Evolutionary conservation across 805 yeast genomes (phyloP), one percentile per base, ranked within the genome.

Genomic region (Sugiyamaella qingdaonensis): DNA sequence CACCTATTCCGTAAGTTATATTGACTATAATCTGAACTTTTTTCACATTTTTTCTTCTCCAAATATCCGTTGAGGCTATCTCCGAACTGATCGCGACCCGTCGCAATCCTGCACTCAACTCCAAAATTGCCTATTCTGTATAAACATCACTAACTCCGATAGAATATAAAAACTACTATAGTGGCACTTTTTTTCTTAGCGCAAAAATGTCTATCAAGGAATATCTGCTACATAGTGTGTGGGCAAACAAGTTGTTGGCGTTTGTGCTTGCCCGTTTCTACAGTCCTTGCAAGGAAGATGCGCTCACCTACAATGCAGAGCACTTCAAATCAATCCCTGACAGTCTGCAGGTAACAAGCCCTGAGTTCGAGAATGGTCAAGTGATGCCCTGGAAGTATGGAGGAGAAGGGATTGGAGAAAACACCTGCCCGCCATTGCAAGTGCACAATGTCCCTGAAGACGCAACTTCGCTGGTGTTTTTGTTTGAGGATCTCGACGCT

Each of bases 401-500:
- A 10, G 57, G 59, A 1, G 42, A 24, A 14, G 42, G 48, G 10
- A 55, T 54, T 10, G 62, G 58, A 9, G 55, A 54, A 11, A 39
- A 55, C 11, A 48, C 31, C 4, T 47, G 51, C 10, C 62, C 62
- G 2, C 52, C 53, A 3, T 39, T 57, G 14, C 32, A 46, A 11
- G 46, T 58, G 9, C 42, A 48, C 13, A 46, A 48, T 27, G 34
- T 57, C 10, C 62, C 62, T 21, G 42, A 18, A 2, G 52, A 33
- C 2, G 48, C 61, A 14, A 32, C 47, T 13, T 42, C 49, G 9
- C 33, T 58, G 19, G 49, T 54, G 8, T 19, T 58, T 18, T 41
- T 57, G 11, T 32, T 57, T 21, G 51, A 58, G 43, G 62, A 58
- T 31, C 46, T 53, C 19, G 60, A 57, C 36, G 56, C 45, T 2